Evolutionary conservation across 768 basidiomycete species (phyloP), one percentile per base, ranked within the genome.

Genomic region (Daedaleopsis nitida): DNA sequence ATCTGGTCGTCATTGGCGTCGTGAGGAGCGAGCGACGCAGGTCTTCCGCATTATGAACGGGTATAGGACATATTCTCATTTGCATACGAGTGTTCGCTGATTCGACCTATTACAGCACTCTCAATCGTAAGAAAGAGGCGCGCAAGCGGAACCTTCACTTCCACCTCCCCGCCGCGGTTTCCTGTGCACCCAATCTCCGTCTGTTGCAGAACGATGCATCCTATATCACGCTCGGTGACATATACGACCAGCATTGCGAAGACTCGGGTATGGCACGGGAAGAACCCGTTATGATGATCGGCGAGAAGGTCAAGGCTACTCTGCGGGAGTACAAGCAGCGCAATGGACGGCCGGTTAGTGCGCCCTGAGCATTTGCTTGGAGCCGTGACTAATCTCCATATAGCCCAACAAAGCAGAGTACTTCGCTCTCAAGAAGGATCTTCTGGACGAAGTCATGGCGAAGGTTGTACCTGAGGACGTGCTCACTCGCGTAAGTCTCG

Each of bases 11-110:
- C 90, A 92, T 66, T 89, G 87, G 66, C 88, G 97, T 24, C 84
- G 97, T 35, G 96, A 99, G 76, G 96, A 99, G 69, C 81, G 92
- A 52, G 86, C 96, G 47, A 89, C 91, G 74, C 94, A 98, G 68
- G 76, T 97, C 19, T 91, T 96, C 77, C 86, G 97, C n/a, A 92
- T 90, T 57, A 92, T 98, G 76, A 98, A 97, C 69, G 86, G 87
- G 95, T 96, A 63, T 44, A 85, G 70, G 17, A 16, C 16, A 2
- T 14, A 38, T 48, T 4, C 1, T 23, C 32, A 1, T 1, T 16
- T 7, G 12, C 2, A 12, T 6, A 38, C 59, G 17, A 14, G 32
- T 62, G n/a, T 17, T 44, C 62, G 17, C 56, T 32, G 13, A 39
- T 37, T 39, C 39, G 54, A 5, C 7, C 57, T 14, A 19, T 38